Percentiles rank a stretch among this genome's conserved stretches.
Conservation (phyloP, 2,329 filamentous ascomycete genomes). For the Elsinoe batatas region DNA sequence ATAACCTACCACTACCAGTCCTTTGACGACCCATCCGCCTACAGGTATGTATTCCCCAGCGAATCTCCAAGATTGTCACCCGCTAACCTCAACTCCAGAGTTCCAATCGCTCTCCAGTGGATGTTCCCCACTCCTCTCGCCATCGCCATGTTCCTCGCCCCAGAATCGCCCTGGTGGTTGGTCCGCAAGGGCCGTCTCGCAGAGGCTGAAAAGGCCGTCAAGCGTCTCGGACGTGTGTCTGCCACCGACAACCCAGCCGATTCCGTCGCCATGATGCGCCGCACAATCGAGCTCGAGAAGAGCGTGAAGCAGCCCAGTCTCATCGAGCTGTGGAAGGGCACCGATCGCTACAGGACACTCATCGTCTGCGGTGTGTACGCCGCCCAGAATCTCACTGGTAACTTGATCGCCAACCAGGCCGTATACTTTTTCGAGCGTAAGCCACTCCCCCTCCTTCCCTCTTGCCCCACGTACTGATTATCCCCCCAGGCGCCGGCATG, state of each 20-base stretch:
- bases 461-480: constrained; percentile 20
- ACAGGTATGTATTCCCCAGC: constrained; percentile 25
- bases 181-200: constrained; percentile 40
- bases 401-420: constrained; percentile 54
- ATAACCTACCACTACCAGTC: constrained; percentile 47
- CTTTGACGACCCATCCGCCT: constrained; percentile 26
- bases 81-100: constrained; percentile 10
- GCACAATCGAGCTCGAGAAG: constrained; percentile 45
- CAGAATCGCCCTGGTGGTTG: constrained; percentile 47
- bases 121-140: constrained; percentile 48
- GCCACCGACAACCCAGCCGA: constrained; percentile 29
- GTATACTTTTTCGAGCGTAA: constrained; percentile 49
- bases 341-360: constrained; percentile 44
- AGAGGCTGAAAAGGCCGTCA: constrained; percentile 37
- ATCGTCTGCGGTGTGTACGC: constrained; percentile 50
- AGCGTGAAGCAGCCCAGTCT: constrained; percentile 39
- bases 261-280: constrained; percentile 50
- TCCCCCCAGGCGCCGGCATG: constrained; percentile 45
- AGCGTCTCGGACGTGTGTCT: constrained; percentile 39
- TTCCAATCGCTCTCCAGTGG: constrained; percentile 51
- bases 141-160: constrained; percentile 42
- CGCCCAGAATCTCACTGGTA: constrained; percentile 51
- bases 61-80: background rate
- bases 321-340: constrained; percentile 46
- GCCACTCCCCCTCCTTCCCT: constrained; percentile 10